phyloP scores from a whole-genome alignment of 495 filamentous ascomycete species.

The Cercophora newfieldiana region DNA sequence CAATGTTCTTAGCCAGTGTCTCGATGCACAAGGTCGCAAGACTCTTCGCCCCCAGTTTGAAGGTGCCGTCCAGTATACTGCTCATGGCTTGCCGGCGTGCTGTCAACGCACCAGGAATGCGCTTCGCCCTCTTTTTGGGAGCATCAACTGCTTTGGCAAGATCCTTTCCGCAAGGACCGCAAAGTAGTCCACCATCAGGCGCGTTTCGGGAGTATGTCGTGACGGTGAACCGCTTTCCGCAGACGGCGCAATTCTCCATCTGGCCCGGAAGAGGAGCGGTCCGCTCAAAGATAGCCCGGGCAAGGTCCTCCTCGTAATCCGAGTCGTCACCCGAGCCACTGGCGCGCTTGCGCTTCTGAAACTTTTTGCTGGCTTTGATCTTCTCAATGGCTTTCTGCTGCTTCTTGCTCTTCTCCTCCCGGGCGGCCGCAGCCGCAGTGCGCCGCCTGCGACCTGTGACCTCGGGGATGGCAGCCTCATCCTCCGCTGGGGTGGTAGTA shows the following conservation, averaged over 20 bases:
- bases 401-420: slow-evolving; percentile 55
- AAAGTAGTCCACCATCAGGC: slow-evolving; percentile 79
- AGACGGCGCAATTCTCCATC: slow-evolving; percentile 82
- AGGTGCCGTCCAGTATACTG: slow-evolving; percentile 73
- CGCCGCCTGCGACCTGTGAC: slow-evolving; percentile 31
- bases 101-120: slow-evolving; percentile 44
- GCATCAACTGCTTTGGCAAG: slow-evolving; percentile 61
- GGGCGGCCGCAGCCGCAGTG: slow-evolving; percentile 20
- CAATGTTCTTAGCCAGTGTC: slow-evolving; percentile 79
- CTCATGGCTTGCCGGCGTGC: slow-evolving; percentile 72
- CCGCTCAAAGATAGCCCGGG: slow-evolving; percentile 60
- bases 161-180: slow-evolving; percentile 80
- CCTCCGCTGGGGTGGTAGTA: slow-evolving; percentile 17
- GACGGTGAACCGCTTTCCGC: slow-evolving; percentile 88
- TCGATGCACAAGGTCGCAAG: slow-evolving; percentile 79
- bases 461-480: slow-evolving; percentile 15
- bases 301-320: slow-evolving; percentile 51
- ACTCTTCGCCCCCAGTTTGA: slow-evolving; percentile 65
- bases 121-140: slow-evolving; percentile 56
- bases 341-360: slow-evolving; percentile 64
- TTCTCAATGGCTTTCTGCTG: slow-evolving; percentile 67
- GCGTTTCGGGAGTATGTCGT: slow-evolving; percentile 86
- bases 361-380: slow-evolving; percentile 77
- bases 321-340: slow-evolving; percentile 46
- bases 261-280: slow-evolving; percentile 75